Evolutionary conservation across 2,329 filamentous ascomycete genomes (phyloP), one percentile per base, ranked within the genome.

Genomic region (Claviceps fusiformis): DNA sequence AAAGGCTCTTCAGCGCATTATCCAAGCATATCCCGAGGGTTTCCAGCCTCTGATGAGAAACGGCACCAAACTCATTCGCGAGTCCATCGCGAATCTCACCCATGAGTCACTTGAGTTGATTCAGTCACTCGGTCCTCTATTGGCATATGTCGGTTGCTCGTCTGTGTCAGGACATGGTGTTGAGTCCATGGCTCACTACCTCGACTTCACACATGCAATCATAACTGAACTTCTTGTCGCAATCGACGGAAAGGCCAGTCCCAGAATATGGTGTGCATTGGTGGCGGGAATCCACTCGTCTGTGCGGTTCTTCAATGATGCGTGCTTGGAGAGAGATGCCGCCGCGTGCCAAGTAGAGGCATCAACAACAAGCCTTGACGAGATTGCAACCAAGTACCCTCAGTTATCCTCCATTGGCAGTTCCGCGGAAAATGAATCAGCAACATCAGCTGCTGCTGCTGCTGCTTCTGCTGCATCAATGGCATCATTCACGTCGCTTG

Each of bases 71-170:
- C 59, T 65, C 7, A 61, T 70, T 29, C 63, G 62, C 11, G 50
- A 59, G 2, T 62, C 61, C 44, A 63, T 65, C 54, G 53, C 59
- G 4, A 53, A 53, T 13, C 56, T 59, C 5, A 56, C 54, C 10
- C 37, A 59, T 1, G 61, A 66, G 10, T 61, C 63, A 5, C 59
- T 61, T 5, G 60, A 64, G 46, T 61, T 59, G 9, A 65, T 73
- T 5, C 65, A 67, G 35, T 63, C 63, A 33, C 65, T 77, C 2
- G 67, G 75, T 4, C 68, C 70, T 10, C 68, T 75, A 2, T 59
- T 82, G 3, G 74, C 74, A 3, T 76, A 73, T 54, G 68, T 81
- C 50, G 75, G 75, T 33, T 78, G 75, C 61, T 77, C 75, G 70
- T 1, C 59, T 56, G 2, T 56, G 49, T 9, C 56, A 13, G 48